These are phyloP conservation scores for Ascochyta rabiei DNA, from an alignment of 2,329 filamentous ascomycete genomes.

Conservation along the genomic window DNA sequence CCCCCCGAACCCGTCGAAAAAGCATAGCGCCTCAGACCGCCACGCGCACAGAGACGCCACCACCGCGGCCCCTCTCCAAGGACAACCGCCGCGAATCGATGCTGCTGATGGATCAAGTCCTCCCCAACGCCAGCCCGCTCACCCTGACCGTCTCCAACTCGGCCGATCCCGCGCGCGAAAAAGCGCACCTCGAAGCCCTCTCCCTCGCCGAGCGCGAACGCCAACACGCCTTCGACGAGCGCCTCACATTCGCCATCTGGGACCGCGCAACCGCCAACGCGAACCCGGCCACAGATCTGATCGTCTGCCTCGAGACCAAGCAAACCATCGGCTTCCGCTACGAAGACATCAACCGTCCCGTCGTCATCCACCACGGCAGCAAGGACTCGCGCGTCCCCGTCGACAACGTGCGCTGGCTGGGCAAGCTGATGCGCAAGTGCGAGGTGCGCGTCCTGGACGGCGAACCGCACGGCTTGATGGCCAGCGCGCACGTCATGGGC, in stretches of 20 bases:
- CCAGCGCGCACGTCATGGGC: constrained; percentile 90
- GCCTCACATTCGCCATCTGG: constrained; percentile 94
- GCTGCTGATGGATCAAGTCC: constrained; percentile 57
- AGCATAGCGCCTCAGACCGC: constrained; percentile 27
- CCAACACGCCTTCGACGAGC: constrained; percentile 77
- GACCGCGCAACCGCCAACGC: constrained; percentile 86
- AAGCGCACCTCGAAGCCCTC: constrained; percentile 56
- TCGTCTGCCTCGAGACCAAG: constrained; percentile 89
- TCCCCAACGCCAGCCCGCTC: constrained; percentile 48
- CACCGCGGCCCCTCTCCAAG: constrained; percentile 30
- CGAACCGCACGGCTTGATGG: constrained; percentile 96
- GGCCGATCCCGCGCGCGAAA: constrained; percentile 40
- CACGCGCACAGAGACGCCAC: constrained; percentile 13
- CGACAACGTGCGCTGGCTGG: constrained; percentile 94
- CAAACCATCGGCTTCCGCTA: constrained; percentile 96
- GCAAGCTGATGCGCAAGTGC: constrained; percentile 89
- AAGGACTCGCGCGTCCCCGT: constrained; percentile 90
- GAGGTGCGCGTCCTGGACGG: constrained; percentile 89
- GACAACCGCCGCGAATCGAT: constrained; percentile 53
- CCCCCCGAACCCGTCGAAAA: constrained; percentile 44
- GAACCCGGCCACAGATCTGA: constrained; percentile 90
- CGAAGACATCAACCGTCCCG: constrained; percentile 88
- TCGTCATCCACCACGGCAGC: constrained; percentile 93
- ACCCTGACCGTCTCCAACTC: constrained; percentile 35
- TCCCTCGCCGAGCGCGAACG: constrained; percentile 73